phyloP scores from a whole-genome alignment of 441 rosid species.

The Bocquillonia castaneifolia region DNA sequence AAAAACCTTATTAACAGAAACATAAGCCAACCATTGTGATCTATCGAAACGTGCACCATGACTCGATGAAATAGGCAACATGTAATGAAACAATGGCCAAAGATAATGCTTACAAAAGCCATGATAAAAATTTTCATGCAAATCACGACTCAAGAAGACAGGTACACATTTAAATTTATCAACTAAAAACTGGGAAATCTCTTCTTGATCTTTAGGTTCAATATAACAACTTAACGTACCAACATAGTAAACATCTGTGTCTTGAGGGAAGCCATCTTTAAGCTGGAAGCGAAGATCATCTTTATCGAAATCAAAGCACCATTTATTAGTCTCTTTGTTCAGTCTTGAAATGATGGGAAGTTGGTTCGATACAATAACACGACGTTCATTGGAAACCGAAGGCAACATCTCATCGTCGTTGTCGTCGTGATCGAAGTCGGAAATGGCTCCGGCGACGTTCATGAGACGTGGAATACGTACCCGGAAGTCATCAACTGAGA shows the following conservation, averaged over 20 bases:
- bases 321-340: constrained; percentile 32
- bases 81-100: constrained; percentile 80
- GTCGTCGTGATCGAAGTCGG: constrained; percentile 32
- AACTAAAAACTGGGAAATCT: constrained; percentile 40
- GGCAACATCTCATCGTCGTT: constrained; percentile 14
- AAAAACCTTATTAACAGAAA: constrained; percentile 53
- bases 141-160: constrained; percentile 52
- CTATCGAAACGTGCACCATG: constrained; percentile 53
- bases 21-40: constrained; percentile 58
- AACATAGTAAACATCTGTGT: constrained; percentile 52
- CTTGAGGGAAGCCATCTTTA: constrained; percentile 53
- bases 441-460: constrained; percentile 43
- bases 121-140: constrained; percentile 53
- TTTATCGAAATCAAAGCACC: constrained; percentile 56
- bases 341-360: constrained; percentile 46
- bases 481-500: constrained; percentile 55
- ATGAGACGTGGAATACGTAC: constrained; percentile 50
- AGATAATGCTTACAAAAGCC: constrained; percentile 85
- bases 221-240: constrained; percentile 58
- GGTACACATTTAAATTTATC: constrained; percentile 60
- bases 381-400: constrained; percentile 23
- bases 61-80: constrained; percentile 48
- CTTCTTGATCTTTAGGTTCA: constrained; percentile 50
- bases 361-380: constrained; percentile 64
- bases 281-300: constrained; percentile 52